A percentile compares a stretch with the other conserved stretches of the same genome.
Evolutionary conservation across 176 grass and related monocot genomes (phyloP).

Genomic region (Cenchrus fungigraminus): DNA sequence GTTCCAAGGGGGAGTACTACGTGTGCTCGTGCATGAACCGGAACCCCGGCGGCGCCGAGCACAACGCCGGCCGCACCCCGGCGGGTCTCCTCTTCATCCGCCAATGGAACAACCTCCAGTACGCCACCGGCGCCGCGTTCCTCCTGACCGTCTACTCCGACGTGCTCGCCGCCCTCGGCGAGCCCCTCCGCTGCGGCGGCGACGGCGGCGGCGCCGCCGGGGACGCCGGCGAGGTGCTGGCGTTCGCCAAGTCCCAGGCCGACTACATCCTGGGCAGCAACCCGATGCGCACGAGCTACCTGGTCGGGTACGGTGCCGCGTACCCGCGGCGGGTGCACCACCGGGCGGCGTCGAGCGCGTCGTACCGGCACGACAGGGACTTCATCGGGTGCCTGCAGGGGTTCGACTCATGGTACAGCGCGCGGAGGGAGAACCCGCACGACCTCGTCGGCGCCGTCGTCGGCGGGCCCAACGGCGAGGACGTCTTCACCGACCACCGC

Average conservation of each 20-base stretch:
- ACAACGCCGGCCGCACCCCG: constrained; percentile 79
- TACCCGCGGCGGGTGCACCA: constrained; percentile 79
- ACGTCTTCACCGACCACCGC: constrained; percentile 72
- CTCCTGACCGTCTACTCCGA: constrained; percentile 74
- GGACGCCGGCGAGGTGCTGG: constrained; percentile 42
- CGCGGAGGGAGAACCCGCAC: constrained; percentile 60
- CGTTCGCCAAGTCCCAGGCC: constrained; percentile 62
- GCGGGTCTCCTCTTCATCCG: constrained; percentile 82
- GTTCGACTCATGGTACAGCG: constrained; percentile 79
- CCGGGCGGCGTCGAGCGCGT: constrained; percentile 75
- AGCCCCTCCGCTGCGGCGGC: constrained; percentile 50
- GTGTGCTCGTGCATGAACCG: constrained; percentile 81
- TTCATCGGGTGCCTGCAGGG: constrained; percentile 92
- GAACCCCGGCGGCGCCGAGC: constrained; percentile 54
- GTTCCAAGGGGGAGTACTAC: constrained; percentile 68
- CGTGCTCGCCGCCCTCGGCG: constrained; percentile 43
- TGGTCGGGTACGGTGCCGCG: constrained; percentile 66
- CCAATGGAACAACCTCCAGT: constrained; percentile 93
- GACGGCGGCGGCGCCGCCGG: not conserved
- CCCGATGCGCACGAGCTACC: constrained; percentile 68
- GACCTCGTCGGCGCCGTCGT: constrained; percentile 81
- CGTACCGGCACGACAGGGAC: constrained; percentile 47
- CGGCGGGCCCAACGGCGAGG: constrained; percentile 71
- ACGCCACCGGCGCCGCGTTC: constrained; percentile 74
- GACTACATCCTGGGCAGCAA: constrained; percentile 84